phyloP scores from a whole-genome alignment of 176 grass and related monocot genomes.

The Poa annua region DNA sequence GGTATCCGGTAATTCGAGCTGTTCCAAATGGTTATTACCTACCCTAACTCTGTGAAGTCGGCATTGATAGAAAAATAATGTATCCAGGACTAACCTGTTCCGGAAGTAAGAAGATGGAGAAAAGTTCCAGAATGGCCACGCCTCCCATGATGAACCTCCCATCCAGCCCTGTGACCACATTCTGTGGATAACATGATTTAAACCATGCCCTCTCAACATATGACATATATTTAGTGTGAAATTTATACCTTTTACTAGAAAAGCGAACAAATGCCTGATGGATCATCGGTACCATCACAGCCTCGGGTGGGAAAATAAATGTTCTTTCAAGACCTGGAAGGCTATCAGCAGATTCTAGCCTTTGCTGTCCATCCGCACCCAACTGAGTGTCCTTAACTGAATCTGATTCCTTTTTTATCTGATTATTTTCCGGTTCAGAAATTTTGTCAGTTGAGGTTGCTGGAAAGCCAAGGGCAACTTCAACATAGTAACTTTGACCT shows the following conservation, averaged over 20 bases:
- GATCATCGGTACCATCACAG: constrained; percentile 88
- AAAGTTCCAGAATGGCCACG: constrained; percentile 97
- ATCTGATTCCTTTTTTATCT: constrained; percentile 56
- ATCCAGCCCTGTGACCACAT: constrained; percentile 68
- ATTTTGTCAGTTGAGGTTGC: constrained; percentile 53
- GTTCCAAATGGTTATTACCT: neutral
- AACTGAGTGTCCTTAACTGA: constrained; percentile 48
- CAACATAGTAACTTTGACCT: constrained; percentile 95
- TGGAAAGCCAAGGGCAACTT: constrained; percentile 88
- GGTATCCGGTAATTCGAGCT: neutral
- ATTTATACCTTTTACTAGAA: constrained; percentile 79
- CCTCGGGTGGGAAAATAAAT: constrained; percentile 92
- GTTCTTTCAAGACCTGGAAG: constrained; percentile 86
- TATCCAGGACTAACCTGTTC: constrained; percentile 69
- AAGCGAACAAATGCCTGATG: constrained; percentile 88
- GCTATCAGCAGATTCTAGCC: constrained; percentile 55
- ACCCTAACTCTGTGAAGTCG: neutral
- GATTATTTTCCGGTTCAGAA: constrained; percentile 56
- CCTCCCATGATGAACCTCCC: constrained; percentile 71
- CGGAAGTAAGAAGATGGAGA: constrained; percentile 73
- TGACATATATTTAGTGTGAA: constrained; percentile 35
- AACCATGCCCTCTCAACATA: constrained; percentile 32
- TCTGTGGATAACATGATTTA: constrained; percentile 59
- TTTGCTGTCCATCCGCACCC: constrained; percentile 43
- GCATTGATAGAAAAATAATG: constrained; percentile 3